These are phyloP conservation scores for Alternaria dauci DNA, from an alignment of 2,329 filamentous ascomycete genomes.

Conservation along the genomic window DNA sequence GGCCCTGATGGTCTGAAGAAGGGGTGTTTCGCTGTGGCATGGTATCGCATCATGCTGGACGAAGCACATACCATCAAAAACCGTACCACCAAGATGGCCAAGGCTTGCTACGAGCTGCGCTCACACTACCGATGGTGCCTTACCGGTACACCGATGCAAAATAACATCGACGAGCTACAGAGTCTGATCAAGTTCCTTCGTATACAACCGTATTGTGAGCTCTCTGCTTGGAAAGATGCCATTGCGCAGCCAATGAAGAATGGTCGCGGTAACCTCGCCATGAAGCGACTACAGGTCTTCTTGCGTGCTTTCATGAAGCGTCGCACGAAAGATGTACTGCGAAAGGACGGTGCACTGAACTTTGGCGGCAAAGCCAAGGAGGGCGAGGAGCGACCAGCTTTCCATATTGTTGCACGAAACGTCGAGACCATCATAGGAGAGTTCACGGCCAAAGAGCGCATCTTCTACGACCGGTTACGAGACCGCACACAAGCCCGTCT, in stretches of 20 bases:
- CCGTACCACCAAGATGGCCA: slow-evolving; percentile 91
- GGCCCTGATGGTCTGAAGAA: slow-evolving; percentile 70
- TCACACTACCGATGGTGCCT: slow-evolving; percentile 95
- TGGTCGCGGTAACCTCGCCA: slow-evolving; percentile 86
- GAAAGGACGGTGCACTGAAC: slow-evolving; percentile 81
- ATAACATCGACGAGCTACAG: slow-evolving; percentile 95
- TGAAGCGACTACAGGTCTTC: slow-evolving; percentile 83
- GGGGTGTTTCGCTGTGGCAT: slow-evolving; percentile 89
- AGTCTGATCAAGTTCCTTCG: slow-evolving; percentile 91
- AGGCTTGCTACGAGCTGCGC: slow-evolving; percentile 84
- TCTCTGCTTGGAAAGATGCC: slow-evolving; percentile 87
- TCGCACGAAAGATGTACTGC: slow-evolving; percentile 96
- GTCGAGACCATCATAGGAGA: slow-evolving; percentile 80
- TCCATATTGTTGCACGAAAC: slow-evolving; percentile 91
- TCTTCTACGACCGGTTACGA: slow-evolving; percentile 86
- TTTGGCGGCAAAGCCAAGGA: slow-evolving; percentile 73
- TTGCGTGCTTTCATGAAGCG: slow-evolving; percentile 97
- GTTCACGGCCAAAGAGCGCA: slow-evolving; percentile 80
- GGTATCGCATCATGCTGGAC: slow-evolving; percentile 95
- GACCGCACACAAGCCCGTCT: slow-evolving; percentile 85
- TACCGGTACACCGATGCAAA: slow-evolving; percentile 97
- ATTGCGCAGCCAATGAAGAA: slow-evolving; percentile 91
- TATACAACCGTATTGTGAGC: slow-evolving; percentile 88
- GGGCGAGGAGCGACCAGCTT: slow-evolving; percentile 68
- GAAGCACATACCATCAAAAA: slow-evolving; percentile 99